phyloP scores from a whole-genome alignment of 2,329 filamentous ascomycete genomes.

The Fusarium nodosum region DNA sequence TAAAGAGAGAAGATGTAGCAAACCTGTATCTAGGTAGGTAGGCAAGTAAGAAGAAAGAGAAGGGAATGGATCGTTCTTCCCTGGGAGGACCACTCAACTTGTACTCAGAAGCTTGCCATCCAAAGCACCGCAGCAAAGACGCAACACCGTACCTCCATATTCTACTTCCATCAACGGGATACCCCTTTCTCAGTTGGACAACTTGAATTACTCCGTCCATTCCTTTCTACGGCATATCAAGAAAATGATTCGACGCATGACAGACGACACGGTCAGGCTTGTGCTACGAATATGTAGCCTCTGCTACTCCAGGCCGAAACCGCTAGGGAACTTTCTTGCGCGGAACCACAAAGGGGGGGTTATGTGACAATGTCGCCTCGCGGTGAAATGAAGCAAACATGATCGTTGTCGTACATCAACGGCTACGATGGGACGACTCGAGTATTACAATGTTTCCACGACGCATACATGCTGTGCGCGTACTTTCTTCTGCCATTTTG shows the following conservation, averaged over 20 bases:
- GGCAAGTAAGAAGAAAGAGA: background rate
- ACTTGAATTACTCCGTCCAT: conserved; percentile 17
- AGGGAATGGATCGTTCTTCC: background rate
- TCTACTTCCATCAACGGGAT: conserved; percentile 9
- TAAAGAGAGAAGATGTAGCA: background rate
- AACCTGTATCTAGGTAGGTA: background rate
- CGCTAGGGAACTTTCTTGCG: conserved; percentile 33
- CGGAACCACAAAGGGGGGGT: conserved; percentile 28
- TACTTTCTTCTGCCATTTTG: conserved; percentile 10
- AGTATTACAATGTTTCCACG: conserved; percentile 41
- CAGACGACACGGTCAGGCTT: conserved; percentile 39
- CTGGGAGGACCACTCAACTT: conserved; percentile 34
- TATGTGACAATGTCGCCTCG: conserved; percentile 30
- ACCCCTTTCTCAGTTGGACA: conserved; percentile 23
- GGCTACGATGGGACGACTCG: conserved; percentile 40
- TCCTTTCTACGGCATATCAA: background rate
- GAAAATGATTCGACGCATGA: conserved; percentile 38
- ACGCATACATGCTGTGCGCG: conserved; percentile 30
- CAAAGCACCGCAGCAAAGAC: conserved; percentile 28
- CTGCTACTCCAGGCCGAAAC: conserved; percentile 35
- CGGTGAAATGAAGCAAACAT: conserved; percentile 50
- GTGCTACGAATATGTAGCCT: conserved; percentile 38
- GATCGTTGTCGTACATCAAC: conserved; percentile 46
- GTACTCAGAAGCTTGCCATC: conserved; percentile 31
- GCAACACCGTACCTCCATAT: conserved; percentile 17